Evolutionary conservation across 2,329 filamentous ascomycete species (phyloP).

Genomic region (Chaetomium olivaceum): DNA sequence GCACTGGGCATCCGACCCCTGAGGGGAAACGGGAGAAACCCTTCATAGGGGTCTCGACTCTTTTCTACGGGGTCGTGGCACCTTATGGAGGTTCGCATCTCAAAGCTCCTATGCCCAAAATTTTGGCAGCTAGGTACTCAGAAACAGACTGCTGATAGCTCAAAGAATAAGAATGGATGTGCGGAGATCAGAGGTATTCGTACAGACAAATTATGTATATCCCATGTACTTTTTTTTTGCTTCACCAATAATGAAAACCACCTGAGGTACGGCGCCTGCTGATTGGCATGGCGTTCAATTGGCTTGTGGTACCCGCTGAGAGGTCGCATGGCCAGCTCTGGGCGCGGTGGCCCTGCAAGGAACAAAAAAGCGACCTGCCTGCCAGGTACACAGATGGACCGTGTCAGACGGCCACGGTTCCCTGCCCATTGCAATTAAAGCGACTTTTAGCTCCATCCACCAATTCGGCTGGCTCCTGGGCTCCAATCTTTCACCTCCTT

Average conservation of each 20-base stretch:
- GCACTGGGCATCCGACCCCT: not conserved
- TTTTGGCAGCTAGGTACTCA: not conserved
- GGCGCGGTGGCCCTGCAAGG: constrained; percentile 16
- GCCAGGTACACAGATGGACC: constrained; percentile 15
- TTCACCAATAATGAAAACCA: not conserved
- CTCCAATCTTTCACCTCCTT: constrained; percentile 29
- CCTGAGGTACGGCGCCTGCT: not conserved
- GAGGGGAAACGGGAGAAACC: not conserved
- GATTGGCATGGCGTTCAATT: constrained; percentile 7
- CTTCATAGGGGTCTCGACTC: not conserved
- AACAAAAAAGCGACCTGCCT: constrained; percentile 21
- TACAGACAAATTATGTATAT: not conserved
- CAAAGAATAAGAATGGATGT: not conserved
- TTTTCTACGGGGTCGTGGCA: not conserved
- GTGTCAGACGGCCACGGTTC: constrained; percentile 17
- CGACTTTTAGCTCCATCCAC: constrained; percentile 28
- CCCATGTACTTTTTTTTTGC: no score
- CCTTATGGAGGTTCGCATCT: not conserved
- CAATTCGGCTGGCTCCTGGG: constrained; percentile 24
- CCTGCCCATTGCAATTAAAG: constrained; percentile 29
- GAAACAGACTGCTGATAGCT: not conserved
- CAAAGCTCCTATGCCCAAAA: not conserved
- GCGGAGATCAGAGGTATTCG: constrained; percentile 1
- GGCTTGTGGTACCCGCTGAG: constrained; percentile 11
- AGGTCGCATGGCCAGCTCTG: constrained; percentile 13